A percentile compares a stretch with the other conserved stretches of the same genome.
Evolutionary conservation across 805 yeast species (phyloP).

Genomic region (Candida nemodendra): DNA sequence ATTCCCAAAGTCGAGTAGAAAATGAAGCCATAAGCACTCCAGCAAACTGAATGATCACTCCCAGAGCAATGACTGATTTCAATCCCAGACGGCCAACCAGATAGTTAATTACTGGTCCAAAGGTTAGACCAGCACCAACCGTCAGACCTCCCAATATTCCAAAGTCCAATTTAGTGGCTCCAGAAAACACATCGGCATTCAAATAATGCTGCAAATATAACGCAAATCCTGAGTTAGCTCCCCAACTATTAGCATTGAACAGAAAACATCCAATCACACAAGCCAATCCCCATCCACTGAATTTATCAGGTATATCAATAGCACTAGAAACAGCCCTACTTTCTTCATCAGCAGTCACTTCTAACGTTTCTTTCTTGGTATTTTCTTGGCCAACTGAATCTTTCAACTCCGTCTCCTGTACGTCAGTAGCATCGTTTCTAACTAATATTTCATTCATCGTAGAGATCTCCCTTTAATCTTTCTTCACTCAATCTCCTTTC

Average conservation of each 20-base stretch:
- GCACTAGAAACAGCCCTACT: no score
- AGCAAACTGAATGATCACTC: slow-evolving; percentile 48
- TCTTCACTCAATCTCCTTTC: no score
- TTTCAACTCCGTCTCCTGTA: no score
- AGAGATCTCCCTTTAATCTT: no score
- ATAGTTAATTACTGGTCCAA: slow-evolving; percentile 49
- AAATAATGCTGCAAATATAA: slow-evolving; percentile 60
- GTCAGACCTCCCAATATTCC: slow-evolving; percentile 70
- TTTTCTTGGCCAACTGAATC: no score
- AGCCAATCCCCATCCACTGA: slow-evolving; percentile 63
- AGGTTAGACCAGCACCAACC: slow-evolving; percentile 51
- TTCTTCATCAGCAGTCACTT: no score
- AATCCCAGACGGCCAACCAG: slow-evolving; percentile 43
- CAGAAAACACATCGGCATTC: slow-evolving; percentile 47
- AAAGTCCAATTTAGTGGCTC: slow-evolving; percentile 56
- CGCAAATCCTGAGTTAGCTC: slow-evolving; percentile 67
- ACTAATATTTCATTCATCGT: no score
- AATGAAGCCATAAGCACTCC: slow-evolving; percentile 62
- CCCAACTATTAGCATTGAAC: slow-evolving; percentile 67
- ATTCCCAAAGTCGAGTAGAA: slow-evolving; percentile 59
- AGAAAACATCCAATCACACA: slow-evolving; percentile 45
- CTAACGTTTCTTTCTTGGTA: no score
- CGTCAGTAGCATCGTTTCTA: no score
- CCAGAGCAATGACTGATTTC: slow-evolving; percentile 42
- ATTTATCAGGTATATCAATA: slow-evolving; percentile 57